phyloP scores from a whole-genome alignment of 139 green algal genomes.

The Klebsormidium nitens region DNA sequence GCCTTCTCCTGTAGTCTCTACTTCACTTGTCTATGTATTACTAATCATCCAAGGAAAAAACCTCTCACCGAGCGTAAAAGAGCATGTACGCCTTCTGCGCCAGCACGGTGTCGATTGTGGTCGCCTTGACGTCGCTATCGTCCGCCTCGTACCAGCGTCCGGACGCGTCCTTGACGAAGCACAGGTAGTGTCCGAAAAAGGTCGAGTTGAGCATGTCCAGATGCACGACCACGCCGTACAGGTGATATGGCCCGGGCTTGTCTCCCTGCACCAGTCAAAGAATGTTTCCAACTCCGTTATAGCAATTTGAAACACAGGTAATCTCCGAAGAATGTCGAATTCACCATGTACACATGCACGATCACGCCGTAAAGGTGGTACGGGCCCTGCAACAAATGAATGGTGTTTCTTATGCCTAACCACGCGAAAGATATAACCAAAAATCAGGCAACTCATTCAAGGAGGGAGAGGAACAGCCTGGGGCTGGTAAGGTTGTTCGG shows the following conservation, averaged over 20 bases:
- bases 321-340: constrained; percentile 32
- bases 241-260: constrained; percentile 12
- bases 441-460: too few species aligned
- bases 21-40: too few species aligned
- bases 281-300: background rate
- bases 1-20: too few species aligned
- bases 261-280: background rate
- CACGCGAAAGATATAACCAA: too few species aligned
- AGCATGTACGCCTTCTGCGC: constrained; percentile 40
- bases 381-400: too few species aligned
- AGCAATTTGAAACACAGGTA: constrained; percentile 33
- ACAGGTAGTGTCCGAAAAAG: constrained; percentile 41
- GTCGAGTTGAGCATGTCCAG: constrained; percentile 29
- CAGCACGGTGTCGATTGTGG: constrained; percentile 8
- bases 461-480: too few species aligned
- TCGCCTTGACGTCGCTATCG: constrained; percentile 14
- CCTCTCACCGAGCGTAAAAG: constrained; percentile 36
- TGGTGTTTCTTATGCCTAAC: too few species aligned
- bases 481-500: too few species aligned
- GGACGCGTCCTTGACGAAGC: constrained; percentile 24
- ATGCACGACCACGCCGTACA: constrained; percentile 40
- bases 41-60: too few species aligned
- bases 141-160: constrained; percentile 28
- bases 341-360: constrained; percentile 36
- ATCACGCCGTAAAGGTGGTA: constrained; percentile 39